Evolutionary conservation across 2,329 filamentous ascomycete genomes (phyloP), one percentile per base, ranked within the genome.

Genomic region (Cercospora berteroae): DNA sequence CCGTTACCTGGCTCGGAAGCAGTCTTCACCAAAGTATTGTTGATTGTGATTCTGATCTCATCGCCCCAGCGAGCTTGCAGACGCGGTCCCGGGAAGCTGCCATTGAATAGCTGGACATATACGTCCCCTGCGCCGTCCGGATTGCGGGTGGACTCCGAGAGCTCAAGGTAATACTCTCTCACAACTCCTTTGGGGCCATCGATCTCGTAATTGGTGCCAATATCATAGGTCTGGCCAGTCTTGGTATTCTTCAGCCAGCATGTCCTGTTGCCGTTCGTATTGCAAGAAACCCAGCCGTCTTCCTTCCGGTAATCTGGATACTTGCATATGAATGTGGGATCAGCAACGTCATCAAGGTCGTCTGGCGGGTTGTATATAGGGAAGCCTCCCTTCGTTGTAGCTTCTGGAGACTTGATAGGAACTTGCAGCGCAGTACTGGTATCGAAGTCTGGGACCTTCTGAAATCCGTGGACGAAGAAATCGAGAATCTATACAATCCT

Each of bases 71-170:
- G 75, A 9, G 80, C 81, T n/a, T 78, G 78, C 59, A 83, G 79
- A 61, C 80, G 79, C 8, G 83, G 82, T 8, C 82, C 82, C 18
- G 81, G 82, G 69, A 81, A 79, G 64, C 81, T 80, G 5, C 81
- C 81, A 67, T 85, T 84, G 68, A 85, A 74, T 1, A 81, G 71
- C 18, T 79, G 69, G 65, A 81, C 80, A 50, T 57, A 57, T 4
- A 58, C 55, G 18, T 36, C 27, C 2, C 29, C 55, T 4, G 29
- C 55, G 10, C 55, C 55, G 59, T 58, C 55, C 2, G 55, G 55
- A 23, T 33, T 36, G 29, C 27, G 55, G 3, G 55, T 58, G 18
- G 55, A 33, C 6, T 58, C 29, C 2, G 55, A 33, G 6, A 58
- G 20, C 18, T 58, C 55, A 12, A 58, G 29, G n/a, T 58, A 58